Base-by-base conservation (phyloP, 192 early-diverging fungal species). In the Gigaspora rosea region DNA sequence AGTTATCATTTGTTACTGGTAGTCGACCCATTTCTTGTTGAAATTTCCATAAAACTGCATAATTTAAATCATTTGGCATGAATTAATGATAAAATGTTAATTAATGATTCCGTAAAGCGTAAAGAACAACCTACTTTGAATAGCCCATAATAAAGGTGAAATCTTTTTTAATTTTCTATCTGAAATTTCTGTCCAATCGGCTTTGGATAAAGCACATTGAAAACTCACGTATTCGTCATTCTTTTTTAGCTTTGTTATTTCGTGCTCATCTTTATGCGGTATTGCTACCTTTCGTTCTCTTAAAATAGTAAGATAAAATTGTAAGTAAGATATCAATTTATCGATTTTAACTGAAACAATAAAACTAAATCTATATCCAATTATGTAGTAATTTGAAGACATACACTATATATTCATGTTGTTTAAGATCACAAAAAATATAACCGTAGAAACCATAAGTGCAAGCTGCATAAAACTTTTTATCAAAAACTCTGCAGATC, bases 361-460 rank as follows among this genome's bases (percentile, higher is more conserved):
- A 57, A 13, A 27, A 27, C 27, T 27, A 27, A 27, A 27, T 27
- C 27, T 27, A 57, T 35, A 35, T 33, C 3, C 3, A 47, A 32
- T 12, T 11, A 35, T 22, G 5, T 64, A 52, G 33, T 47, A 56
- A 49, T 35, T 41, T 27, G 18, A 36, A 20, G 7, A 71, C 84
- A 80, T 86, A 88, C 88, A 82, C 80, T 32, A 82, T 77, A 78
- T 85, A 96, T 7, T 83, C 73, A 78, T 96, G 91, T 7, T 85
- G 63, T 1, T 66, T 79, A 41, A 96, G 79, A 83, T 98, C 96
- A 75, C 88, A 88, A 80, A 97, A 97, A n/a, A 95, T 89, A 81
- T 90, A 98, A 12, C 95, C 95, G 73, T 86, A 87, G 54, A 92
- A 83, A 9, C 96, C 97, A 73, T 88, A 88, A 0, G 88, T 81